These are phyloP conservation scores for Apiospora phragmitis DNA, from an alignment of 2,329 filamentous ascomycete species.

Conservation along the genomic window DNA sequence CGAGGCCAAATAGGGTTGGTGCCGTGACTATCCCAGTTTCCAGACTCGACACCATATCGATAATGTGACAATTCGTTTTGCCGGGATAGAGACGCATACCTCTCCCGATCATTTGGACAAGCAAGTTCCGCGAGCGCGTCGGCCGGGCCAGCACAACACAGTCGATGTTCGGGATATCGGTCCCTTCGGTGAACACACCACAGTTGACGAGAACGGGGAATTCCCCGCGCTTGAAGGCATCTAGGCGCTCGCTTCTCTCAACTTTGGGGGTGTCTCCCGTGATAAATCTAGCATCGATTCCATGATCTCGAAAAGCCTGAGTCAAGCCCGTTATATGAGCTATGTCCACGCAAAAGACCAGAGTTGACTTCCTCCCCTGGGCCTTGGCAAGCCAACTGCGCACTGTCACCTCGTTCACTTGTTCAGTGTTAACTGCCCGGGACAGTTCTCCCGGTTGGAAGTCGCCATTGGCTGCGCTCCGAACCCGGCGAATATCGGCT, in stretches of 20 bases:
- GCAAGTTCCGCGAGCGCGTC: conserved; percentile 86
- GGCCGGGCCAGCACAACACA: conserved; percentile 86
- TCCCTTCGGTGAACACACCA: conserved; percentile 95
- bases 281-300: conserved; percentile 83
- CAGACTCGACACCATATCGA: conserved; percentile 91
- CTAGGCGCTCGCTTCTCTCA: conserved; percentile 69
- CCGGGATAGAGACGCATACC: conserved; percentile 81
- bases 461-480: conserved; percentile 67
- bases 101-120: conserved; percentile 97
- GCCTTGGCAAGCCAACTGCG: conserved; percentile 84
- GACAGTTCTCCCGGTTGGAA: conserved; percentile 80
- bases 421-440: conserved; percentile 75
- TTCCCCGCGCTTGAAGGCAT: conserved; percentile 72
- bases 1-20: conserved; percentile 89
- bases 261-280: conserved; percentile 74
- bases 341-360: conserved; percentile 93
- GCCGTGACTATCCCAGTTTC: conserved; percentile 84
- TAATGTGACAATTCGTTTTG: conserved; percentile 89
- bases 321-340: conserved; percentile 78
- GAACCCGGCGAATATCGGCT: conserved; percentile 74
- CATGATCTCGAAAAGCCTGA: conserved; percentile 70
- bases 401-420: conserved; percentile 82
- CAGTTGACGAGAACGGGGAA: conserved; percentile 93
- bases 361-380: conserved; percentile 71
- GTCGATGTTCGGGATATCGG: conserved; percentile 96